Percentiles rank a stretch among this genome's conserved stretches.
Conservation (phyloP, 2,329 filamentous ascomycete species). For the Alternaria sp. region DNA sequence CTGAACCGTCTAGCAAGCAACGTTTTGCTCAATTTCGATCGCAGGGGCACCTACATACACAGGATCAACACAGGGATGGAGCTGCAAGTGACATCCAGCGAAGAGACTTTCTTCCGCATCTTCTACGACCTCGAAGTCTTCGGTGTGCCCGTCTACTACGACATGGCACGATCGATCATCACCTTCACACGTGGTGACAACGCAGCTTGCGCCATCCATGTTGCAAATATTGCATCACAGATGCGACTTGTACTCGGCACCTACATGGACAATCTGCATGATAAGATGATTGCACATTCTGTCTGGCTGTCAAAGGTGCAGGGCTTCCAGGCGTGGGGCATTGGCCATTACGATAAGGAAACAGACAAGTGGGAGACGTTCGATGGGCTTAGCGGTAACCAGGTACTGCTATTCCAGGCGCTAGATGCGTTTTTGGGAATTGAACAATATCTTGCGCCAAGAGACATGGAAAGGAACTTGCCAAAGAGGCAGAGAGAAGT, state of each 20-base stretch:
- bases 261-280: conserved; percentile 10
- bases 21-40: no score
- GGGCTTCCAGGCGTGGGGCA: conserved; percentile 11
- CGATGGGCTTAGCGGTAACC: conserved; percentile 10
- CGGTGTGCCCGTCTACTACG: no score
- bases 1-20: no score
- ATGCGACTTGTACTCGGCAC: background rate
- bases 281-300: conserved; percentile 5
- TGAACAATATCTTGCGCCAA: conserved; percentile 6
- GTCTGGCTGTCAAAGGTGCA: conserved; percentile 11
- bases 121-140: no score
- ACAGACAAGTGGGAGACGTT: conserved; percentile 2
- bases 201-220: background rate
- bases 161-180: no score
- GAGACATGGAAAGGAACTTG: conserved; percentile 5
- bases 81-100: no score
- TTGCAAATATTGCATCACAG: conserved; percentile 6
- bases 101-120: no score
- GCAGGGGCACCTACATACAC: no score
- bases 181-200: no score
- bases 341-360: background rate
- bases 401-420: conserved; percentile 7
- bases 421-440: conserved; percentile 14
- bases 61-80: no score
- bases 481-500: conserved; percentile 8